Evolutionary conservation across 2,329 filamentous ascomycete genomes (phyloP).

Genomic region (Verticillium klebahnii): DNA sequence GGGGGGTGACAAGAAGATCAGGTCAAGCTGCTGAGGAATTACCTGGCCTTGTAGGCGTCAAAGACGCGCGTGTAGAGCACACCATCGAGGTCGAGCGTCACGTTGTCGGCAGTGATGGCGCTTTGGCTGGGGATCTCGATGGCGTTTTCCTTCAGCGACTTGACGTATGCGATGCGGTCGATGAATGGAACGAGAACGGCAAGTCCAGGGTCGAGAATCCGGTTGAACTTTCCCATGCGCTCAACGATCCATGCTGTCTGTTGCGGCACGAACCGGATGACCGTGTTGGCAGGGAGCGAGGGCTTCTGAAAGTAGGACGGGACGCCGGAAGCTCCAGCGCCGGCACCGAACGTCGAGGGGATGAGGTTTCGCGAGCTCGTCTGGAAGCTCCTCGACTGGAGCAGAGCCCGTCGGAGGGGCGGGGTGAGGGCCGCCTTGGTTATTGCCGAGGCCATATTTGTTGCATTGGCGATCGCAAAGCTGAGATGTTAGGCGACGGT

Average conservation of each 20-base stretch:
- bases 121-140: slow-evolving; percentile 97
- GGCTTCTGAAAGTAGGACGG: slow-evolving; percentile 77
- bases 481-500: not conserved
- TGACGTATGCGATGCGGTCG: slow-evolving; percentile 96
- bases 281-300: slow-evolving; percentile 82
- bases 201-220: slow-evolving; percentile 87
- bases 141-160: slow-evolving; percentile 91
- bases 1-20: not conserved
- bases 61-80: slow-evolving; percentile 95
- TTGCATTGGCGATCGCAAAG: slow-evolving; percentile 10
- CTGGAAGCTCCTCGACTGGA: slow-evolving; percentile 11
- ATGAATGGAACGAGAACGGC: slow-evolving; percentile 85
- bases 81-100: slow-evolving; percentile 92
- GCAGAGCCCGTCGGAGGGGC: slow-evolving; percentile 11
- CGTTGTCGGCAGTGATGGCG: slow-evolving; percentile 97
- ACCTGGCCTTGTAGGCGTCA: slow-evolving; percentile 97
- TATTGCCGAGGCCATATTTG: slow-evolving; percentile 13
- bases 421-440: slow-evolving; percentile 13
- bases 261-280: slow-evolving; percentile 96
- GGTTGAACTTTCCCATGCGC: slow-evolving; percentile 96
- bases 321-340: slow-evolving; percentile 35
- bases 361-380: slow-evolving; percentile 8
- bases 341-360: slow-evolving; percentile 19
- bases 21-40: slow-evolving; percentile 7
- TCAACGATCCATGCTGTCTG: slow-evolving; percentile 99